These are phyloP conservation scores for Butyriboletus loyo DNA, from an alignment of 768 basidiomycete species.

Conservation along the genomic window DNA sequence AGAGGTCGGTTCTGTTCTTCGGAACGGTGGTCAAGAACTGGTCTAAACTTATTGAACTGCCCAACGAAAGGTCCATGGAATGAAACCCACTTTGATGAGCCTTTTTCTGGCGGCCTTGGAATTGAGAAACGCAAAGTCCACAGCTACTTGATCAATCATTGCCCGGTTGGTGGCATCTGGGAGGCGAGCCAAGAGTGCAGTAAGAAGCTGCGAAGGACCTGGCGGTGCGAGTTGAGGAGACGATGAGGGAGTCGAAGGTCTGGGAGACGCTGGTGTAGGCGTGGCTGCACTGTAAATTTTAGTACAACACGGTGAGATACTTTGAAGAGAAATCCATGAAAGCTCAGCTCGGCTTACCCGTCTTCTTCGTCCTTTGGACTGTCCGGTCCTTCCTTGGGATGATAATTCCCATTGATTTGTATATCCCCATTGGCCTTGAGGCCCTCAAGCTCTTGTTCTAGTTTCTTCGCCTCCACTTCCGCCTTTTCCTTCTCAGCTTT, in stretches of 20 bases:
- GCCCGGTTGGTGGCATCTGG: constrained; percentile 92
- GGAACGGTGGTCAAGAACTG: constrained; percentile 82
- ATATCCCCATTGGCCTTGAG: constrained; percentile 41
- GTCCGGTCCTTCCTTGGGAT: constrained; percentile 6
- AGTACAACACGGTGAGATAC: constrained; percentile 39
- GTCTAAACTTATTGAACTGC: constrained; percentile 8
- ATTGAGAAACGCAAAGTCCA: constrained; percentile 96
- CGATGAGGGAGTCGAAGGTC: constrained; percentile 52
- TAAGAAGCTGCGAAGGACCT: constrained; percentile 91
- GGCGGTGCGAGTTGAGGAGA: constrained; percentile 77
- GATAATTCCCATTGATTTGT: constrained; percentile 20
- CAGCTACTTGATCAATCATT: constrained; percentile 87
- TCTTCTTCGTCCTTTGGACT: constrained; percentile 30
- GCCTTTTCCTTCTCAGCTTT: constrained; percentile 53
- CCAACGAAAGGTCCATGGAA: not conserved
- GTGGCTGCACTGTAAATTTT: constrained; percentile 44
- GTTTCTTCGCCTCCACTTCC: constrained; percentile 64
- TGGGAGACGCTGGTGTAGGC: constrained; percentile 68
- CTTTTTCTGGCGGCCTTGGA: constrained; percentile 95
- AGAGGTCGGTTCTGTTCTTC: constrained; percentile 82
- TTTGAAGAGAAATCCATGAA: not conserved
- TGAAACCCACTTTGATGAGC: constrained; percentile 65
- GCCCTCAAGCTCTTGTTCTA: constrained; percentile 76
- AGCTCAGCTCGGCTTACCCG: constrained; percentile 16
- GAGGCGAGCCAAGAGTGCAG: constrained; percentile 83